phyloP scores from a whole-genome alignment of 371 early-diverging fungal genomes.

The Batkoa obscura region DNA sequence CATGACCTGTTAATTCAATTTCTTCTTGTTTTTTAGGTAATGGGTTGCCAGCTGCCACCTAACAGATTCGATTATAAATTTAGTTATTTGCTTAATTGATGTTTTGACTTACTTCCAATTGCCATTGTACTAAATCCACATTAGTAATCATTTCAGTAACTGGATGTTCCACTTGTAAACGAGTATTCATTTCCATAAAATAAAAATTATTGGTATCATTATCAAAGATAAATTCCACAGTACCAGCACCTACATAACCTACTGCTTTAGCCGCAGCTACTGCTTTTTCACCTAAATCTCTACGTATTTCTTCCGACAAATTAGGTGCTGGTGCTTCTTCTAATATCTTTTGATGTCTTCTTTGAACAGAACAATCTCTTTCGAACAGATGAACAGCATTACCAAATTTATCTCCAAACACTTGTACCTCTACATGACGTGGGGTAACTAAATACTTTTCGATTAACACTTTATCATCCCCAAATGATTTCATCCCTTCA shows the following conservation, averaged over 20 bases:
- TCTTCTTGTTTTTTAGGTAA: slow-evolving; percentile 56
- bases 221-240: slow-evolving; percentile 95
- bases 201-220: slow-evolving; percentile 71
- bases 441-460: slow-evolving; percentile 76
- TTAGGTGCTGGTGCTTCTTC: slow-evolving; percentile 86
- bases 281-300: slow-evolving; percentile 70
- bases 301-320: slow-evolving; percentile 45
- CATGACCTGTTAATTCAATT: slow-evolving; percentile 57
- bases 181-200: slow-evolving; percentile 96
- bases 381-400: slow-evolving; percentile 85
- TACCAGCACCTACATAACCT: slow-evolving; percentile 84
- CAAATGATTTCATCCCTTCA: slow-evolving; percentile 80
- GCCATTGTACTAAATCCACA: slow-evolving; percentile 87
- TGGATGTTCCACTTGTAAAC: slow-evolving; percentile 94
- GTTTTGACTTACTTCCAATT: slow-evolving; percentile 35
- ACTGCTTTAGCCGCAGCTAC: slow-evolving; percentile 85
- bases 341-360: slow-evolving; percentile 93
- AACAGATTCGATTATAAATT: slow-evolving; percentile 9
- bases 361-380: slow-evolving; percentile 94
- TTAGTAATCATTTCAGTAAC: slow-evolving; percentile 91
- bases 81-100: neutral
- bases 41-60: slow-evolving; percentile 68
- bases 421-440: slow-evolving; percentile 91
- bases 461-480: slow-evolving; percentile 77
- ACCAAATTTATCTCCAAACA: slow-evolving; percentile 78